Evolutionary conservation across 1,284 basidiomycete genomes (phyloP), one percentile per base, ranked within the genome.

Genomic region (Ceratobasidium sp.): DNA sequence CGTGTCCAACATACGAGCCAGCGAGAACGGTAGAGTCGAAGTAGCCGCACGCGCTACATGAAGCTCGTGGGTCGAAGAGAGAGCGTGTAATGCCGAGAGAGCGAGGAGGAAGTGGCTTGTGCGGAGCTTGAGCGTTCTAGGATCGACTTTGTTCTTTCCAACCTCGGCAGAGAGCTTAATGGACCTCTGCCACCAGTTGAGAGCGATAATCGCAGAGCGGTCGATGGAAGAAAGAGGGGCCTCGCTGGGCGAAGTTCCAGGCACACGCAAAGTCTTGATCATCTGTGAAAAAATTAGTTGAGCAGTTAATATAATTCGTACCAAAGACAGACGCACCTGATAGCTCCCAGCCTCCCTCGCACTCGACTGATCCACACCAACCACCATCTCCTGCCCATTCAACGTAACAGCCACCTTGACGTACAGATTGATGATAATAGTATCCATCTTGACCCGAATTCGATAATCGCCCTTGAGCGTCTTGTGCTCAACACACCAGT

Each of bases 331-430:
- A 41, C 55, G 7, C 38, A 58, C 55, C 55, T 58, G 55, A 41
- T 58, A 58, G 9, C 7, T 41, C 18, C 23, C 55, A 14, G 4
- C 55, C 16, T 13, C 23, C 3, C 3, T 38, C 35, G 55, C 55
- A n/a, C 55, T 58, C 26, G 30, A 18, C 32, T 41, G 55, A 58
- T 58, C 55, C 13, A 58, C 55, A 26, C 55, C 55, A 13, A 58
- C 55, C 32, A 58, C 23, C 55, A 58, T 38, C 13, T 58, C 55
- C 55, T 58, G 55, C 13, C 55, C 55, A 58, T 58, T 35, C 3
- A 58, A 18, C 14, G 55, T 18, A 28, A 58, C 16, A 16, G 55
- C 28, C 9, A 58, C 55, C 55, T 58, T 58, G 55, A 58, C 23
- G 35, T 18, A 58, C 30, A 58, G 4, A 35, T 58, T 58, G 26